Evolutionary conservation across 83 land plant species (phyloP).

Genomic region (Thuja plicata): DNA sequence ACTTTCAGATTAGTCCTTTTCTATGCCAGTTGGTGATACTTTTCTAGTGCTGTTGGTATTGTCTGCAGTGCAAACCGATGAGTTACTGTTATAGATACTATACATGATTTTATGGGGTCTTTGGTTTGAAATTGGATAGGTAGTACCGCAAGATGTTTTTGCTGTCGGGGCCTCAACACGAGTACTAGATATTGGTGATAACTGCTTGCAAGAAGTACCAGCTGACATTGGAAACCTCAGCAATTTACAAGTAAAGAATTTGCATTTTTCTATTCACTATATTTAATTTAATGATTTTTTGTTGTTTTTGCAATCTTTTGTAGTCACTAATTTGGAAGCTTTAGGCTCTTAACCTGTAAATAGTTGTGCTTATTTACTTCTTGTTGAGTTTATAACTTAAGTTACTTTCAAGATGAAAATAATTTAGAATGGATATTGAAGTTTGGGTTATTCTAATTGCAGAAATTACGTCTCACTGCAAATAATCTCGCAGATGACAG

Average conservation of each 20-base stretch:
- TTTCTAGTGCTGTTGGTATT: neutral
- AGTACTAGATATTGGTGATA: slow-evolving; percentile 55
- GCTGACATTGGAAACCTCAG: slow-evolving; percentile 28
- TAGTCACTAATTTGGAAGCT: neutral
- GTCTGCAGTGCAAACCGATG: neutral
- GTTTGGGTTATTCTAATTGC: slow-evolving; percentile 20
- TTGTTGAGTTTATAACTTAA: neutral
- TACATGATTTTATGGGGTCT: neutral
- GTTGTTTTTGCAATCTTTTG: neutral
- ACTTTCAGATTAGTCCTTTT: neutral
- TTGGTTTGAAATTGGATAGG: slow-evolving; percentile 24
- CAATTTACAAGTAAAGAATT: slow-evolving; percentile 31
- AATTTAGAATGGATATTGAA: neutral
- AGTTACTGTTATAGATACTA: neutral
- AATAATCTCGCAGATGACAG: slow-evolving; percentile 43
- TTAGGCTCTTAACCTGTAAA: neutral
- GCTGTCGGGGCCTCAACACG: slow-evolving; percentile 35
- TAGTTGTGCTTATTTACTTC: neutral
- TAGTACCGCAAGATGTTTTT: slow-evolving; percentile 71
- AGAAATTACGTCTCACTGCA: slow-evolving; percentile 50
- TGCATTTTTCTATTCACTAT: neutral
- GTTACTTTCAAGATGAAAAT: neutral
- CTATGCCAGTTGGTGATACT: neutral
- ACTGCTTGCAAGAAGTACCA: slow-evolving; percentile 44
- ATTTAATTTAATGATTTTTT: neutral